These are phyloP conservation scores for Moesziomyces aphidis DNA, from an alignment of 1,284 basidiomycete species.

Conservation along the genomic window DNA sequence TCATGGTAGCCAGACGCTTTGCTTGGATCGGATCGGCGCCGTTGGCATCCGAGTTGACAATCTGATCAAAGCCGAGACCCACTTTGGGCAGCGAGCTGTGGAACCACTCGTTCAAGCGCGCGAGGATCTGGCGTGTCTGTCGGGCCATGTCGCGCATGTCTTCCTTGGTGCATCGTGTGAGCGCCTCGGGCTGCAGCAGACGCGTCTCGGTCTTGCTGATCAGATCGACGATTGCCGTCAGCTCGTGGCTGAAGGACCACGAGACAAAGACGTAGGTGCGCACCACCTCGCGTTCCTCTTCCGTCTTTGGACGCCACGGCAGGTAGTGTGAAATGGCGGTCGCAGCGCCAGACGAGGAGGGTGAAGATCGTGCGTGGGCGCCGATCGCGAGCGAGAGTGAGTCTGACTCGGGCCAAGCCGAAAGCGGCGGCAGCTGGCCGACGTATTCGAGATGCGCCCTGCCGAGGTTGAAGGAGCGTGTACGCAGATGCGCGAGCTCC, in stretches of 20 bases:
- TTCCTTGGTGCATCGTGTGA: slow-evolving; percentile 23
- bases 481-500: neutral
- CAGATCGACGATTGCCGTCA: slow-evolving; percentile 17
- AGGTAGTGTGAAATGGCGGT: neutral
- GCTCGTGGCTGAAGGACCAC: slow-evolving; percentile 8
- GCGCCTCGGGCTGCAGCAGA: slow-evolving; percentile 20
- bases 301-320: slow-evolving; percentile 11
- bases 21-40: slow-evolving; percentile 9
- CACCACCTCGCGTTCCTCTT: slow-evolving; percentile 11
- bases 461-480: slow-evolving; percentile 19
- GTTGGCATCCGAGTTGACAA: slow-evolving; percentile 11
- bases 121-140: slow-evolving; percentile 21
- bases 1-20: slow-evolving; percentile 14
- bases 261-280: slow-evolving; percentile 8
- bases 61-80: slow-evolving; percentile 12
- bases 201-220: slow-evolving; percentile 15
- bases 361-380: neutral
- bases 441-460: slow-evolving; percentile 7
- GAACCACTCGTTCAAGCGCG: slow-evolving; percentile 26
- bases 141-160: slow-evolving; percentile 32
- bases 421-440: slow-evolving; percentile 16
- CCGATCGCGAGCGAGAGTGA: slow-evolving; percentile 4
- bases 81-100: slow-evolving; percentile 7
- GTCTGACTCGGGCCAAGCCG: slow-evolving; percentile 22
- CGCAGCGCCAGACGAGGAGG: neutral